phyloP scores from a whole-genome alignment of 2,329 filamentous ascomycete genomes.

The Botrytis tulipae region DNA sequence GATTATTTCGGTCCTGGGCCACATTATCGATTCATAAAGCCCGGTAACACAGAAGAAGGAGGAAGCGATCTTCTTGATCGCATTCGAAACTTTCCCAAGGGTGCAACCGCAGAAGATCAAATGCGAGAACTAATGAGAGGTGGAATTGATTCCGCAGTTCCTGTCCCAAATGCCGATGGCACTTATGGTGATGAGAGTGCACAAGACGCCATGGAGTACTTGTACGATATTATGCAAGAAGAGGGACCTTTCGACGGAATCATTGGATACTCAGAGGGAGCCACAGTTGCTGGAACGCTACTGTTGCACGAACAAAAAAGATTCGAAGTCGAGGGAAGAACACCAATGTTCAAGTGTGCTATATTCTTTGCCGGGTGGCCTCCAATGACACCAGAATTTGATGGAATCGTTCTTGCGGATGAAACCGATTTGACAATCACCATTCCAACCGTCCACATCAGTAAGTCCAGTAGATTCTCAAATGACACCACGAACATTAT shows the following conservation, averaged over 20 bases:
- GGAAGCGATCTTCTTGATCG: constrained; percentile 34
- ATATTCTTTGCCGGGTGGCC: constrained; percentile 56
- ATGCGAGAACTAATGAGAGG: constrained; percentile 33
- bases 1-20: constrained; percentile 56
- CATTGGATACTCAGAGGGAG: constrained; percentile 61
- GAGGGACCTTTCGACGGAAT: constrained; percentile 51
- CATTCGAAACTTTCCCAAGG: constrained; percentile 35
- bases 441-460: constrained; percentile 50
- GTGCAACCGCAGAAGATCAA: constrained; percentile 34
- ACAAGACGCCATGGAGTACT: constrained; percentile 18
- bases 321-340: constrained; percentile 37
- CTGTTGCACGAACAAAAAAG: constrained; percentile 51
- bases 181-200: constrained; percentile 25
- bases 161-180: constrained; percentile 25
- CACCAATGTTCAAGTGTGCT: constrained; percentile 43
- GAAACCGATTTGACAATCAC: constrained; percentile 52
- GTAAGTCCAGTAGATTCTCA: constrained; percentile 15
- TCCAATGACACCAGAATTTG: constrained; percentile 47
- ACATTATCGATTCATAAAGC: constrained; percentile 55
- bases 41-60: constrained; percentile 39
- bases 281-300: constrained; percentile 54
- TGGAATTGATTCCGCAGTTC: constrained; percentile 19
- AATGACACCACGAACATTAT: background rate
- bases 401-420: constrained; percentile 51
- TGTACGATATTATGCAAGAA: constrained; percentile 46